phyloP scores from a whole-genome alignment of 2,329 filamentous ascomycete genomes.

The Cercospora zeae-maydis region DNA sequence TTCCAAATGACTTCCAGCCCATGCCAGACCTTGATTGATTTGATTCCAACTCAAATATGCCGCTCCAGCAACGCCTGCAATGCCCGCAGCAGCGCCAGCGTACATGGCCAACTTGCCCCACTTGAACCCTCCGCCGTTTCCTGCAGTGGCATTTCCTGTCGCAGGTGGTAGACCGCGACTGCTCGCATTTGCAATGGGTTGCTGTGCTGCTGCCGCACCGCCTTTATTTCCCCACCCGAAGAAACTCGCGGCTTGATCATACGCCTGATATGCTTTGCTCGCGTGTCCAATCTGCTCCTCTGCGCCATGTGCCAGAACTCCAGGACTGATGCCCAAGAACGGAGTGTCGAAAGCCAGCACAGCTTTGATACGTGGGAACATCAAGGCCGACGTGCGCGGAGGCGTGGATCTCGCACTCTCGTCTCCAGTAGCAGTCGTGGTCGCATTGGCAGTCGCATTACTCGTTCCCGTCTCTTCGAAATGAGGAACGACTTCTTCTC shows the following conservation, averaged over 20 bases:
- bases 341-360: constrained; percentile 63
- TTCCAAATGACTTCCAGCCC: constrained; percentile 86
- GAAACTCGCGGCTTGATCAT: constrained; percentile 58
- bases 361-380: constrained; percentile 91
- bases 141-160: constrained; percentile 16
- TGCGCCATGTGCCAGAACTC: constrained; percentile 79
- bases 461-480: not conserved
- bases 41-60: constrained; percentile 83
- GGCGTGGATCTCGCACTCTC: constrained; percentile 19
- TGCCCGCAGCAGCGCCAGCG: constrained; percentile 74
- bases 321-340: constrained; percentile 75
- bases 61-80: constrained; percentile 77
- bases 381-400: constrained; percentile 47
- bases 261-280: constrained; percentile 64
- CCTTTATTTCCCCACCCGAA: constrained; percentile 46
- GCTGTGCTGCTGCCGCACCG: constrained; percentile 13
- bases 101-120: constrained; percentile 69
- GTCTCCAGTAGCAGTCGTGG: not conserved
- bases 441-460: constrained; percentile 1
- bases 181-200: constrained; percentile 27
- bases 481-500: constrained; percentile 54
- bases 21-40: constrained; percentile 69
- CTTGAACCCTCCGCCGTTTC: constrained; percentile 30
- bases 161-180: constrained; percentile 33
- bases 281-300: constrained; percentile 81